phyloP scores from a whole-genome alignment of 306 rosid species.

The apple (Malus domestica) region DNA sequence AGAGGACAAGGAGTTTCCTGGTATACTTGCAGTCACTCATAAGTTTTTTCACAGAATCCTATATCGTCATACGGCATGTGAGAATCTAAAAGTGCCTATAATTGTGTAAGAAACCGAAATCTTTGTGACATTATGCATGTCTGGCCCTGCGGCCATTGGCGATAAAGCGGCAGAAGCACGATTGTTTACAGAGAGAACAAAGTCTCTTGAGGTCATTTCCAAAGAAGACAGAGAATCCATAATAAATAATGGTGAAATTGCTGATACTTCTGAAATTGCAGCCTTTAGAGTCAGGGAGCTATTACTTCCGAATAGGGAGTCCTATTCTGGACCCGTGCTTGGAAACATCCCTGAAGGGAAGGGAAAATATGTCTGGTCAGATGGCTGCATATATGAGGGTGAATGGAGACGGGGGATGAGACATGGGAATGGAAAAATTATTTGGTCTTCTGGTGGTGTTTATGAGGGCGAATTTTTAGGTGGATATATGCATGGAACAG shows the following conservation, averaged over 20 bases:
- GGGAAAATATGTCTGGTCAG: conserved; percentile 85
- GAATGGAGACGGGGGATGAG: conserved; percentile 99
- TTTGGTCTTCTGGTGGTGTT: conserved; percentile 62
- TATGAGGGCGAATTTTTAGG: conserved; percentile 91
- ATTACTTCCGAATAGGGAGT: conserved; percentile 58
- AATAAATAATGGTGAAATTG: conserved; percentile 43
- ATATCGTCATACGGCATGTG: conserved; percentile 37
- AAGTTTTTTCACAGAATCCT: conserved; percentile 24
- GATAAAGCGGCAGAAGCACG: conserved; percentile 48
- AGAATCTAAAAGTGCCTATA: conserved; percentile 24
- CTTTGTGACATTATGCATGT: conserved; percentile 84
- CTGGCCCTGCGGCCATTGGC: conserved; percentile 82
- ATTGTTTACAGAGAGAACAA: conserved; percentile 65
- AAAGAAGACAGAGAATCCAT: conserved; percentile 28
- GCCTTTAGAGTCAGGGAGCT: conserved; percentile 70
- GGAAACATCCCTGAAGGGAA: conserved; percentile 77
- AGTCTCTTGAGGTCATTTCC: conserved; percentile 56
- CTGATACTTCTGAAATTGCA: conserved; percentile 48
- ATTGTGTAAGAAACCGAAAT: conserved; percentile 34
- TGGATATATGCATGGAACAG: conserved; percentile 86
- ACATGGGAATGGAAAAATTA: conserved; percentile 67
- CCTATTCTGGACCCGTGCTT: conserved; percentile 68
- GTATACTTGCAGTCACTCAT: conserved; percentile 16
- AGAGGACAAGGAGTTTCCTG: conserved; percentile 30
- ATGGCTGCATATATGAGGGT: conserved; percentile 83